Conservation (phyloP, 257 asterid species). For the Anisodus tanguticus region DNA sequence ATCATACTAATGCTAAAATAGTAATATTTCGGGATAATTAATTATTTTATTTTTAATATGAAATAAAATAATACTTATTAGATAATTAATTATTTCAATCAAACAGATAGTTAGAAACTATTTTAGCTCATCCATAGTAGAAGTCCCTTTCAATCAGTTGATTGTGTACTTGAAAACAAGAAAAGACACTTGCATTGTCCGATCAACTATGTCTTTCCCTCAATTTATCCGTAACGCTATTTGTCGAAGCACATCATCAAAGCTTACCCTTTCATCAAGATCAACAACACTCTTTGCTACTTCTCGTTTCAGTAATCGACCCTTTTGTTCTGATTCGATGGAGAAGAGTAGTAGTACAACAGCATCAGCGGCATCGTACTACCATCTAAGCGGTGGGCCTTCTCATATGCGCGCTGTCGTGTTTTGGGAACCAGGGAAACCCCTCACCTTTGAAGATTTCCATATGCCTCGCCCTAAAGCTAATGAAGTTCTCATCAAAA, state of each 20-base stretch:
- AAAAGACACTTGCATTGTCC: neutral
- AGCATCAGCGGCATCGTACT: conserved; percentile 51
- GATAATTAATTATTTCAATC: too few relatives aligned
- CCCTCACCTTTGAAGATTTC: conserved; percentile 81
- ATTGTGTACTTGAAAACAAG: neutral
- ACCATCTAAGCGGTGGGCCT: conserved; percentile 69
- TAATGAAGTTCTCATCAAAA: conserved; percentile 83
- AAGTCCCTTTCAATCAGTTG: neutral
- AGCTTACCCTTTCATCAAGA: neutral
- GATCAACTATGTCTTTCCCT: neutral
- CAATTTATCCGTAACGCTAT: neutral
- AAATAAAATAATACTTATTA: too few relatives aligned
- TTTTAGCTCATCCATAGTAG: too few relatives aligned
- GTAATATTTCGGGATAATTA: too few relatives aligned
- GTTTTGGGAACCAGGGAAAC: conserved; percentile 81
- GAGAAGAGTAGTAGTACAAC: neutral
- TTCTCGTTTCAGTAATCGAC: neutral
- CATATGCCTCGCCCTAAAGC: conserved; percentile 95
- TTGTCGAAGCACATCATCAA: conserved; percentile 4
- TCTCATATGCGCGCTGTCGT: conserved; percentile 91
- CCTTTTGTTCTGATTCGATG: neutral
- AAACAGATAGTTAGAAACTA: too few relatives aligned
- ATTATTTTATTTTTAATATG: too few relatives aligned
- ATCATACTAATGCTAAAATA: too few relatives aligned
- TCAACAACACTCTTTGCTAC: neutral